Conservation (phyloP, 2,329 filamentous ascomycete species). For the Colletotrichum godetiae region DNA sequence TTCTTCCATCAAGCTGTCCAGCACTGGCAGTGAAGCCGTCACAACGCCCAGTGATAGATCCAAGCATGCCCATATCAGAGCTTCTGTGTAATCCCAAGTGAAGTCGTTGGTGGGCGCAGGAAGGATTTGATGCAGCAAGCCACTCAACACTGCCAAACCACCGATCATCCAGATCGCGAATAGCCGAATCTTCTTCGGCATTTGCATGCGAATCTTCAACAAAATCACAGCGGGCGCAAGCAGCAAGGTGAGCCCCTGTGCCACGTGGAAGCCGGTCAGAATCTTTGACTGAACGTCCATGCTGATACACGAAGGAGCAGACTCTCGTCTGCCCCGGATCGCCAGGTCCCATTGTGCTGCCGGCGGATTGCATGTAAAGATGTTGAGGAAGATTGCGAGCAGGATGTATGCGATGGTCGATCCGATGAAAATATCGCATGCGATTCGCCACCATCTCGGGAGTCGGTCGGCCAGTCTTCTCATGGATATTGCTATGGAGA, state of each 20-base stretch:
- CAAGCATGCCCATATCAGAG: constrained; percentile 45
- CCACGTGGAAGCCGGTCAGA: constrained; percentile 46
- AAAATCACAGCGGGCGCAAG: constrained; percentile 47
- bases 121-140: constrained; percentile 43
- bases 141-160: constrained; percentile 44
- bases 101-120: constrained; percentile 37
- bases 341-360: constrained; percentile 42
- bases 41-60: constrained; percentile 46
- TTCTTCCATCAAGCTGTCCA: constrained; percentile 38
- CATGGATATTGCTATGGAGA: constrained; percentile 50
- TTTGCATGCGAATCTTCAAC: constrained; percentile 46
- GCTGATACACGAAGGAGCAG: constrained; percentile 38
- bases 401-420: constrained; percentile 43
- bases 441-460: constrained; percentile 42
- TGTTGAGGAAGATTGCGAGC: constrained; percentile 43
- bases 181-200: constrained; percentile 43
- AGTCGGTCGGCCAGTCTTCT: constrained; percentile 47
- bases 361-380: constrained; percentile 44
- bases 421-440: constrained; percentile 45
- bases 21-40: constrained; percentile 47
- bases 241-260: constrained; percentile 48
- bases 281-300: constrained; percentile 37
- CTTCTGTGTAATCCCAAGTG: constrained; percentile 41
- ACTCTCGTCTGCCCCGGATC: constrained; percentile 38
- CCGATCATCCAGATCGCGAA: constrained; percentile 47